Evolutionary conservation across 2,329 filamentous ascomycete genomes (phyloP).

Genomic region (Dactylellina haptotyla): DNA sequence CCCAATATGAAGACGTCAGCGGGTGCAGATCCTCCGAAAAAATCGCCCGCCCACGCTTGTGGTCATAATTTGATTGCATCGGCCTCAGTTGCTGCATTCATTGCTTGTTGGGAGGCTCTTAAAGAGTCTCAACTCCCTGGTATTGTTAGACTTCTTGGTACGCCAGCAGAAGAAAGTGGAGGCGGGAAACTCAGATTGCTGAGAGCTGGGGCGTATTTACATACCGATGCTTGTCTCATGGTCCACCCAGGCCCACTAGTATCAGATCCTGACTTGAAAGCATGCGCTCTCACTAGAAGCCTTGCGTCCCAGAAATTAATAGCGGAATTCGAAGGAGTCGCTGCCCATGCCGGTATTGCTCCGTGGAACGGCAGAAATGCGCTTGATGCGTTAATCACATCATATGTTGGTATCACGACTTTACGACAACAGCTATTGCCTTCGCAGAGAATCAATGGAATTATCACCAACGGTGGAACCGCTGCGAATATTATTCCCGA

Average conservation of each 20-base stretch:
- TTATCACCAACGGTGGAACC: slow-evolving; percentile 67
- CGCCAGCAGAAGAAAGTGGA: slow-evolving; percentile 63
- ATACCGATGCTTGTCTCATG: slow-evolving; percentile 63
- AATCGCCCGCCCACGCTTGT: slow-evolving; percentile 63
- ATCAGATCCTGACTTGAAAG: slow-evolving; percentile 23
- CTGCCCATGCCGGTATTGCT: slow-evolving; percentile 69
- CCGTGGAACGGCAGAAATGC: slow-evolving; percentile 72
- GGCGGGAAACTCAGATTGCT: slow-evolving; percentile 65
- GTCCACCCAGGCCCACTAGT: slow-evolving; percentile 60
- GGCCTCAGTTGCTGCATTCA: slow-evolving; percentile 61
- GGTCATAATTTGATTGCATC: slow-evolving; percentile 64
- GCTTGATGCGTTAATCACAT: slow-evolving; percentile 68
- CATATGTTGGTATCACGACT: slow-evolving; percentile 64
- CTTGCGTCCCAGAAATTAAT: slow-evolving; percentile 61
- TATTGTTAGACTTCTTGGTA: slow-evolving; percentile 60
- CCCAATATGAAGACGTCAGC: slow-evolving; percentile 57
- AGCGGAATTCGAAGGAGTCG: slow-evolving; percentile 65
- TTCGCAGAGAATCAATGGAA: slow-evolving; percentile 67
- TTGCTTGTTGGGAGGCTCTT: slow-evolving; percentile 57
- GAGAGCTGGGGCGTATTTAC: slow-evolving; percentile 62
- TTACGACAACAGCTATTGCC: slow-evolving; percentile 69
- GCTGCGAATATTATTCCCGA: slow-evolving; percentile 70
- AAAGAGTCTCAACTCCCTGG: slow-evolving; percentile 14
- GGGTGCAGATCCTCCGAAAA: slow-evolving; percentile 60
- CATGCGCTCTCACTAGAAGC: slow-evolving; percentile 55